phyloP scores from a whole-genome alignment of 805 yeast genomes.

The Cyberlindnera maclurae region DNA sequence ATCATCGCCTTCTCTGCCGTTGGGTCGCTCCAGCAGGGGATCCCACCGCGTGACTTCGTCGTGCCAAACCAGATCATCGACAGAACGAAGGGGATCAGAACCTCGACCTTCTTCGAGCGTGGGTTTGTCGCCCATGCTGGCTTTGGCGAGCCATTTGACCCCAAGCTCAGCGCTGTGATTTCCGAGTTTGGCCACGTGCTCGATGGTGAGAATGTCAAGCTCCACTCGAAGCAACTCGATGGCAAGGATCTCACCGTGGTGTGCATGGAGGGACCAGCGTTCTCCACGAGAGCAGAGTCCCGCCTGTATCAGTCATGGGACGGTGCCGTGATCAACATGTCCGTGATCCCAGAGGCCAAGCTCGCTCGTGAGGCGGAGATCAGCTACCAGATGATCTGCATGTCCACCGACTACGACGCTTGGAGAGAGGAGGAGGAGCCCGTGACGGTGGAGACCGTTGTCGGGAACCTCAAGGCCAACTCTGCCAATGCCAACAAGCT shows the following conservation, averaged over 20 bases:
- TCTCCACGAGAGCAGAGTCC: constrained; percentile 95
- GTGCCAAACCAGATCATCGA: constrained; percentile 94
- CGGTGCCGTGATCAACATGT: constrained; percentile 94
- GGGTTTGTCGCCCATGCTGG: constrained; percentile 97
- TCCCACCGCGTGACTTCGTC: constrained; percentile 94
- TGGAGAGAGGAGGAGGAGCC: constrained; percentile 96
- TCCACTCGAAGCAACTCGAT: constrained; percentile 64
- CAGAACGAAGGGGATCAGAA: constrained; percentile 92
- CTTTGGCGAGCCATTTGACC: constrained; percentile 95
- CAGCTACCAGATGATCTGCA: constrained; percentile 95
- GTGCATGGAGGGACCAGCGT: constrained; percentile 99
- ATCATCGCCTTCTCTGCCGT: constrained; percentile 93
- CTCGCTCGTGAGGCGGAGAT: constrained; percentile 97
- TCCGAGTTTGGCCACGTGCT: constrained; percentile 51
- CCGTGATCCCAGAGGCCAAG: constrained; percentile 94
- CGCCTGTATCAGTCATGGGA: constrained; percentile 80
- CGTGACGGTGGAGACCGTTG: constrained; percentile 96
- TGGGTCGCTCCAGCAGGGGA: constrained; percentile 85
- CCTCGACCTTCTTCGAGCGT: constrained; percentile 72
- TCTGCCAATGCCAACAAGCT: constrained; percentile 76
- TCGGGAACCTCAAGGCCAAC: constrained; percentile 84
- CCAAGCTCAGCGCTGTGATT: constrained; percentile 58
- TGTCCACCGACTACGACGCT: constrained; percentile 98
- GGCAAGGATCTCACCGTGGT: constrained; percentile 74
- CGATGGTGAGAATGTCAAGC: constrained; percentile 36